These are phyloP conservation scores for Penicillium sp. DNA, from an alignment of 2,329 filamentous ascomycete genomes.

Conservation along the genomic window DNA sequence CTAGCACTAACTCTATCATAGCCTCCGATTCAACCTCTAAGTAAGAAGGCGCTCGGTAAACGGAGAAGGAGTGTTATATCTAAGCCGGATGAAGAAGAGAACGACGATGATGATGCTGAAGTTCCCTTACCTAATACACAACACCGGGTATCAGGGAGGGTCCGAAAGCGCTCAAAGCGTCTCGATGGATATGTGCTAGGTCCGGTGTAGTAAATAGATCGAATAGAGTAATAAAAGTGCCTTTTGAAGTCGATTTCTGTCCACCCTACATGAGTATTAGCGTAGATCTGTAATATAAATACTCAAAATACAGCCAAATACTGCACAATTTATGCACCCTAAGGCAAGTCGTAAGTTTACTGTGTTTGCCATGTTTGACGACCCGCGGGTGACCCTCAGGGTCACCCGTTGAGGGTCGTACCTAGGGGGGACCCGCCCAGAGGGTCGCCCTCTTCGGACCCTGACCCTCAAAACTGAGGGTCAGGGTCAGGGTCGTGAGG, in stretches of 20 bases:
- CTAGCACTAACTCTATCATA: neutral
- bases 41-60: neutral
- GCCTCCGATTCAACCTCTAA: neutral
- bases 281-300: neutral
- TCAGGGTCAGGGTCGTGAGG: slow-evolving; percentile 3
- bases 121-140: neutral
- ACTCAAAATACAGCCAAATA: neutral
- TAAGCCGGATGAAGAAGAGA: neutral
- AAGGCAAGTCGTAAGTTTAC: neutral
- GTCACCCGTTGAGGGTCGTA: neutral
- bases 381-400: neutral
- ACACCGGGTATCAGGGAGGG: neutral
- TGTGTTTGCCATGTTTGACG: neutral
- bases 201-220: neutral
- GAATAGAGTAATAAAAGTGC: neutral
- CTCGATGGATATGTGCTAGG: neutral
- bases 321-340: neutral
- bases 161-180: neutral
- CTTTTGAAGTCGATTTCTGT: neutral
- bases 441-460: slow-evolving; percentile 2
- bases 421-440: neutral
- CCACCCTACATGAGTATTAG: neutral
- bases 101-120: neutral
- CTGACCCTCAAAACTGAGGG: neutral
- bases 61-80: neutral